Percentiles rank a stretch among this genome's conserved stretches.
Conservation (phyloP, 305 asterid species). For the Rubia occidens region DNA sequence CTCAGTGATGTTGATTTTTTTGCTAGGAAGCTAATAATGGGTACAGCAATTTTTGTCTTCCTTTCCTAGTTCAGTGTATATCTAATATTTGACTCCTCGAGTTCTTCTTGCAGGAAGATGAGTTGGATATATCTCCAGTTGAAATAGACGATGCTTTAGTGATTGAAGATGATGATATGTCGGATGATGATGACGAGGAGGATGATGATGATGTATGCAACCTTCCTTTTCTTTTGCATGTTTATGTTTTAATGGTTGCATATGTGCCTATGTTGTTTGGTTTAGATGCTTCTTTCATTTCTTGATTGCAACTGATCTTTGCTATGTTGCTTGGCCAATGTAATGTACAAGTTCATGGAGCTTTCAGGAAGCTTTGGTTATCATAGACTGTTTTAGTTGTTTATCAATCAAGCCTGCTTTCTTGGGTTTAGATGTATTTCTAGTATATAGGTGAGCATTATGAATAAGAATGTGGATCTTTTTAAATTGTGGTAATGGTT, state of each 20-base stretch:
- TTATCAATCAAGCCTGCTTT: too few species aligned
- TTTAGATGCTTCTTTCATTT: not conserved
- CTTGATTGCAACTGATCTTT: not conserved
- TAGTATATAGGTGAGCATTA: not conserved
- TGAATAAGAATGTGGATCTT: not conserved
- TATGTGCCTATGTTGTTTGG: not conserved
- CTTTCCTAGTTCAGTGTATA: not conserved
- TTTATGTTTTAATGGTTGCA: not conserved
- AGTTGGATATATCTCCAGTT: conserved; percentile 69
- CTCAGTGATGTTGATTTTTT: not conserved
- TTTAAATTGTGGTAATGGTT: not conserved
- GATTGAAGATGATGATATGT: conserved; percentile 93
- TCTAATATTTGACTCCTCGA: not conserved
- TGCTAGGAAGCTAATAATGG: not conserved
- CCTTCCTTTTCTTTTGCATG: not conserved
- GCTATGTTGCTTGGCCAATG: not conserved
- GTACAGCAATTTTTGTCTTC: not conserved
- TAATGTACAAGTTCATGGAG: not conserved
- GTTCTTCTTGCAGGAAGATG: conserved; percentile 63
- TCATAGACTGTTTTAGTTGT: not conserved
- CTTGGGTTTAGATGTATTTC: not conserved
- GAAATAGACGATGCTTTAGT: conserved; percentile 86
- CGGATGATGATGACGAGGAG: conserved; percentile 85
- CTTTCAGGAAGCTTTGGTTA: not conserved
- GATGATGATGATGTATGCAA: conserved; percentile 74